Evolutionary conservation across 192 early-diverging fungal genomes (phyloP), one percentile per base, ranked within the genome.

Genomic region (Podila minutissima): DNA sequence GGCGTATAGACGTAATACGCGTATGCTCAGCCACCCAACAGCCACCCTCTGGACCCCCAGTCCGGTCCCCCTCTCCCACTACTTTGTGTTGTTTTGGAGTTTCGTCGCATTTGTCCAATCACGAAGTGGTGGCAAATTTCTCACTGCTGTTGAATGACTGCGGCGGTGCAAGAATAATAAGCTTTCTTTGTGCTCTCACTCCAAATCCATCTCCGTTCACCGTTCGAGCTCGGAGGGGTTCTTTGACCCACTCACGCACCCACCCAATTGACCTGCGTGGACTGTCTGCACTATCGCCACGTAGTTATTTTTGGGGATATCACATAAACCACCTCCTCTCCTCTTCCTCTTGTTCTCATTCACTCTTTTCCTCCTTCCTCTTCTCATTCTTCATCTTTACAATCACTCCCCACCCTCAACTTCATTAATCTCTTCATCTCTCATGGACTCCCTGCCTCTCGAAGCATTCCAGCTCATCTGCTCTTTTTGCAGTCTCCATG

Each of bases 391-490:
- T 17, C 29, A 3, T 33, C 51, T 11, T 22, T 22, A 22, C 51
- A 53, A 20, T 53, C 51, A 15, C 17, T 53, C 24, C 28, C 24
- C 13, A 46, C 37, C 31, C 24, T 55, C 46, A 22, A 8, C 33
- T 63, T n/a, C 29, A 62, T 71, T 38, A 31, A 17, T 49, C 8
- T n/a, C 28, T 22, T 67, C n/a, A 53, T n/a, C 38, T 8, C 35
- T 9, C n/a, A 71, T 78, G 69, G 64, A 71, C 5, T 33, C 59
- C 10, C 38, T 79, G 5, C 75, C 75, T 4, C 22, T 72, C 11
- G 75, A 79, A 49, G 53, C 69, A 0, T 79, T 79, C 48, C 75
- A 79, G 60, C 53, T 72, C 12, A 66, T 79, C 20, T 79, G 75
- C 53, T 57, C 66, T 0, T 79, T 58, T 57, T 79, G 75, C 60